Evolutionary conservation across 2,329 filamentous ascomycete species (phyloP).

Genomic region (Talaromyces sp.): DNA sequence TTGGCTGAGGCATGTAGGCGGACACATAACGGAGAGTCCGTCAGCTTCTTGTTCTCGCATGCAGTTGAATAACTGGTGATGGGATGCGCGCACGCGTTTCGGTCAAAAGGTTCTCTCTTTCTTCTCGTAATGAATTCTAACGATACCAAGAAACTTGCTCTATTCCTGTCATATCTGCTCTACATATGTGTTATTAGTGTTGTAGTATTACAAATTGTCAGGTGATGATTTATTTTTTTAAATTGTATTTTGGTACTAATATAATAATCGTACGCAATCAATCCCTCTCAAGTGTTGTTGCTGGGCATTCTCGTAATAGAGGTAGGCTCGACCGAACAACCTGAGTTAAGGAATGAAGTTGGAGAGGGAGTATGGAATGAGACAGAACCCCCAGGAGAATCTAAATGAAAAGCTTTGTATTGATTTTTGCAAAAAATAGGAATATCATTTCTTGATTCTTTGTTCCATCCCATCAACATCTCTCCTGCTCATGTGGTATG

Average conservation of each 20-base stretch:
- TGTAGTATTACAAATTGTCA: neutral
- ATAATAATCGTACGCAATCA: too few species aligned
- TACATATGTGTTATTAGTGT: neutral
- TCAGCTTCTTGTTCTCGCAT: conserved; percentile 49
- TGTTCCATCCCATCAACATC: conserved; percentile 7
- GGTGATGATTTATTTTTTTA: neutral
- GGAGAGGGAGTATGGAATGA: too few species aligned
- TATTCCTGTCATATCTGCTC: neutral
- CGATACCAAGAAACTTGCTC: conserved; percentile 15
- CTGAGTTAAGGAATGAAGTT: too few species aligned
- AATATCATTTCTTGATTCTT: conserved; percentile 16
- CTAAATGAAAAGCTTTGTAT: neutral
- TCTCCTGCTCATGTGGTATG: conserved; percentile 3
- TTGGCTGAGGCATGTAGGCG: conserved; percentile 47
- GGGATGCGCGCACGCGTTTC: neutral
- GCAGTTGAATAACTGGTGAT: conserved; percentile 27
- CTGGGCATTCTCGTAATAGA: neutral
- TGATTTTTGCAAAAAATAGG: conserved; percentile 7
- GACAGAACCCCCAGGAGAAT: too few species aligned
- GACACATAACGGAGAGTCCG: conserved; percentile 50
- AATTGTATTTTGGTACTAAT: too few species aligned
- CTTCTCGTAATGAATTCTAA: conserved; percentile 16
- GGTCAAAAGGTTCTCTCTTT: neutral
- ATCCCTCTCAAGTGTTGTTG: too few species aligned
- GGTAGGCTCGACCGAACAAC: too few species aligned